phyloP scores from a whole-genome alignment of 805 yeast species.

The Candida stauntonica region DNA sequence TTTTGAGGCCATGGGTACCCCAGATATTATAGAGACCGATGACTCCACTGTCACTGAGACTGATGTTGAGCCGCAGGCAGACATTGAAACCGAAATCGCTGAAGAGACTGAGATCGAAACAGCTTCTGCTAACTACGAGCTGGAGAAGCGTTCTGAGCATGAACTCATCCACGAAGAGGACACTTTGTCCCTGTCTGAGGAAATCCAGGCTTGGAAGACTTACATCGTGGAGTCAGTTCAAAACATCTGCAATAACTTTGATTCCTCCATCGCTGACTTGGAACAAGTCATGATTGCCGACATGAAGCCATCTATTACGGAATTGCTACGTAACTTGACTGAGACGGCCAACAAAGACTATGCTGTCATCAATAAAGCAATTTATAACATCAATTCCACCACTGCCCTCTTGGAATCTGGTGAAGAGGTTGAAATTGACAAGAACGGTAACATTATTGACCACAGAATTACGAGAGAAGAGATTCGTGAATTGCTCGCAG shows the following conservation, averaged over 20 bases:
- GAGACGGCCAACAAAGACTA: conserved; percentile 25
- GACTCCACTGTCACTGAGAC: conserved; percentile 4
- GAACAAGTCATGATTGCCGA: conserved; percentile 26
- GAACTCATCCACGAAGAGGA: conserved; percentile 1
- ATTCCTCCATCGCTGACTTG: conserved; percentile 31
- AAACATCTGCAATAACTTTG: conserved; percentile 37
- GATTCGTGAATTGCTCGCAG: conserved; percentile 39
- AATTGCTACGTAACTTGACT: conserved; percentile 32
- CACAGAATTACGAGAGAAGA: conserved; percentile 42
- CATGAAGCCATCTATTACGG: conserved; percentile 31
- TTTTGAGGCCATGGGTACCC: conserved; percentile 9
- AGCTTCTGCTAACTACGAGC: conserved; percentile 3
- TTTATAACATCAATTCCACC: conserved; percentile 36
- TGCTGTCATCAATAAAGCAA: conserved; percentile 28
- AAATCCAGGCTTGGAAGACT: conserved; percentile 33
- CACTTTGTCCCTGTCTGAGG: conserved; percentile 28
- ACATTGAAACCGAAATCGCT: conserved; percentile 5
- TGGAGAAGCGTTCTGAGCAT: conserved; percentile 9
- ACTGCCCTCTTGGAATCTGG: conserved; percentile 30
- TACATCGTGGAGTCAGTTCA: conserved; percentile 35
- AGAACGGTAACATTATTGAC: conserved; percentile 31
- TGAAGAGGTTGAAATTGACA: conserved; percentile 31
- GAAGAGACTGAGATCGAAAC: conserved; percentile 6
- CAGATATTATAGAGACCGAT: conserved; percentile 11
- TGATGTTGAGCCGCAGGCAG: conserved; percentile 3